Conservation (phyloP, 331 rosid species). For the Quercus lobata region DNA sequence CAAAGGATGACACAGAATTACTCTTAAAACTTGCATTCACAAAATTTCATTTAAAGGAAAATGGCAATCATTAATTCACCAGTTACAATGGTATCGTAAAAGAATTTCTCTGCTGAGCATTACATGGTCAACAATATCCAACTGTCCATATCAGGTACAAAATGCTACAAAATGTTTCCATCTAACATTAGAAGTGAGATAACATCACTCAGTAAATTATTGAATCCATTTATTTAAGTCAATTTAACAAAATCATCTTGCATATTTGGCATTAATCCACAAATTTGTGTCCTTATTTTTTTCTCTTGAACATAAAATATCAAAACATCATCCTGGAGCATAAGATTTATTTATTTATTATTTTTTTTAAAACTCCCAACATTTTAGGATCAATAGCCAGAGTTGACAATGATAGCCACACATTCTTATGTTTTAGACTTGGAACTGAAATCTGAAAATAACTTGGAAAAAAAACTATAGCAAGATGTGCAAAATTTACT, state of each 20-base stretch:
- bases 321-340: not conserved
- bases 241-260: not conserved
- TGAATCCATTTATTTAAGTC: not conserved
- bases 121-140: not conserved
- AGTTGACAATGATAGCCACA: not conserved
- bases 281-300: not conserved
- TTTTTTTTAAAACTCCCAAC: not conserved
- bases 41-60: not conserved
- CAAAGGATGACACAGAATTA: not conserved
- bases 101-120: not conserved
- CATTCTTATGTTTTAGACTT: not conserved
- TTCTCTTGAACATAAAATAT: not conserved
- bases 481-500: not conserved
- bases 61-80: too few relatives aligned
- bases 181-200: not conserved
- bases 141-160: not conserved
- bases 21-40: not conserved
- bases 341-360: not conserved
- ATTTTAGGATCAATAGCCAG: not conserved
- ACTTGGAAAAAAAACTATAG: not conserved
- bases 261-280: not conserved
- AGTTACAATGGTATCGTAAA: not conserved
- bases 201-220: not conserved
- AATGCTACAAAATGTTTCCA: not conserved
- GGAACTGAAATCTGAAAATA: not conserved